Percentiles rank a stretch among this genome's conserved stretches.
Evolutionary conservation across 169 alveolate species (phyloP).

Genomic region (Eimeria praecox): DNA sequence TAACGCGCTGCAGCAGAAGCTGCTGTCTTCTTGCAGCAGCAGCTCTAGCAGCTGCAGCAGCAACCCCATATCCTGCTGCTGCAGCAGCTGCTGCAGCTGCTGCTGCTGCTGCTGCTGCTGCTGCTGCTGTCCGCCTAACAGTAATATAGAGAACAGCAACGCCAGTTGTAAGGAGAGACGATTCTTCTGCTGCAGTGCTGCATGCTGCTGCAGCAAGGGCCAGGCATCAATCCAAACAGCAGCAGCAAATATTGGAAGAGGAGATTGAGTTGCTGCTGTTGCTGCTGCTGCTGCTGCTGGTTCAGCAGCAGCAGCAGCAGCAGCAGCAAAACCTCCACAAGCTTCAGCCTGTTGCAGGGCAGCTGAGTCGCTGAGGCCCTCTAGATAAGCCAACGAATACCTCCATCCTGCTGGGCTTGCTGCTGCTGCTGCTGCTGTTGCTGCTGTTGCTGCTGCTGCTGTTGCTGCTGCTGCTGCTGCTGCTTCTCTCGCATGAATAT

Average conservation of each 20-base stretch:
- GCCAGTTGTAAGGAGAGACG: constrained; percentile 47
- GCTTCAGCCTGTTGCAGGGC: constrained; percentile 66
- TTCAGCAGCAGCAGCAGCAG: no score
- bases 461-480: constrained; percentile 64
- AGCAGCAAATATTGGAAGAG: constrained; percentile 14
- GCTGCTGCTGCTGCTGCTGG: constrained; percentile 11
- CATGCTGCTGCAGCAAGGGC: constrained; percentile 65
- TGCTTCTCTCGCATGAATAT: constrained; percentile 39
- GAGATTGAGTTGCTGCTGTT: constrained; percentile 18
- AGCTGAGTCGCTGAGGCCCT: constrained; percentile 20
- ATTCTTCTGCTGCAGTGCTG: constrained; percentile 40
- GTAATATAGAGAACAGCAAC: not conserved
- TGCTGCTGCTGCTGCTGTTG: constrained; percentile 35
- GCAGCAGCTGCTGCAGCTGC: no score
- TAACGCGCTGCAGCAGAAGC: constrained; percentile 55
- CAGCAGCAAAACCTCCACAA: constrained; percentile 51
- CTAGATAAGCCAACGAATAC: constrained; percentile 43
- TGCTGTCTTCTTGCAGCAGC: constrained; percentile 58
- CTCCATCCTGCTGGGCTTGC: constrained; percentile 24
- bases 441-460: not conserved
- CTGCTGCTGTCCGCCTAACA: not conserved
- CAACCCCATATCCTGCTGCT: constrained; percentile 22
- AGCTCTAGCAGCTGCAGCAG: constrained; percentile 51
- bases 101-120: not conserved
- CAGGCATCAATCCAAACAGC: constrained; percentile 26